Evolutionary conservation across 2,329 filamentous ascomycete genomes (phyloP).

Genomic region (Neofusicoccum cordaticola): DNA sequence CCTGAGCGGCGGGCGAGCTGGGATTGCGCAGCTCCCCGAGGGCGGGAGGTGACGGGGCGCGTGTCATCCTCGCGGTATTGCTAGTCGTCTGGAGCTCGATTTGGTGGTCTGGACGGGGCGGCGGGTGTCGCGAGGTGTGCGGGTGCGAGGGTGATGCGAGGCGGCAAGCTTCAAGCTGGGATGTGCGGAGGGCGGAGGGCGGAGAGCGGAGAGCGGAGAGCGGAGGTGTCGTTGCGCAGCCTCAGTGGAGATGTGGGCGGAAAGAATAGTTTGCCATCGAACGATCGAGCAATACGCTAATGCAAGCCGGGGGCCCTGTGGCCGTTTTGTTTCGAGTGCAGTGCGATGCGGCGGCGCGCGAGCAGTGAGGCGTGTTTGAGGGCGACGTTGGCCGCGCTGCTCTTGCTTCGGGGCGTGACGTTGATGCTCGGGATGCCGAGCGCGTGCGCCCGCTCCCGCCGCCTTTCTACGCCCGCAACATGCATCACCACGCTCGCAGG

Average conservation of each 20-base stretch:
- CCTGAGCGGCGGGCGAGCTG: slow-evolving; percentile 37
- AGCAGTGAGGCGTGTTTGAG: not conserved
- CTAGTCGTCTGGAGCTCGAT: not conserved
- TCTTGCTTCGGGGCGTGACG: slow-evolving; percentile 13
- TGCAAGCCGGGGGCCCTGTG: not conserved
- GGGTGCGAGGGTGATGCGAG: not conserved
- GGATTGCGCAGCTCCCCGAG: slow-evolving; percentile 39
- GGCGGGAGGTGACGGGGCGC: slow-evolving; percentile 34
- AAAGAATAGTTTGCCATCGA: slow-evolving; percentile 15
- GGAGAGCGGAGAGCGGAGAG: slow-evolving; percentile 13
- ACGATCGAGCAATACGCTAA: slow-evolving; percentile 7
- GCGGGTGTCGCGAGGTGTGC: not conserved
- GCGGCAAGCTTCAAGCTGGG: not conserved
- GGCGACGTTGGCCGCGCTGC: not conserved
- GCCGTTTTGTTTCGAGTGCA: not conserved
- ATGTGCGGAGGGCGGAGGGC: slow-evolving; percentile 10
- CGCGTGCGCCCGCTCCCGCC: not conserved
- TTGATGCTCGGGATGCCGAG: slow-evolving; percentile 14
- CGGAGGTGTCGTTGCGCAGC: slow-evolving; percentile 2
- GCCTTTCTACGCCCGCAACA: not conserved
- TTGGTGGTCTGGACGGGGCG: not conserved
- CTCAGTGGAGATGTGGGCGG: not conserved
- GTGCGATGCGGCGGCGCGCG: not conserved
- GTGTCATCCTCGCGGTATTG: slow-evolving; percentile 28
- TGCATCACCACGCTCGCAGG: not conserved